These are phyloP conservation scores for Iris macrosiphon DNA, from an alignment of 106 monocot species.

Conservation along the genomic window DNA sequence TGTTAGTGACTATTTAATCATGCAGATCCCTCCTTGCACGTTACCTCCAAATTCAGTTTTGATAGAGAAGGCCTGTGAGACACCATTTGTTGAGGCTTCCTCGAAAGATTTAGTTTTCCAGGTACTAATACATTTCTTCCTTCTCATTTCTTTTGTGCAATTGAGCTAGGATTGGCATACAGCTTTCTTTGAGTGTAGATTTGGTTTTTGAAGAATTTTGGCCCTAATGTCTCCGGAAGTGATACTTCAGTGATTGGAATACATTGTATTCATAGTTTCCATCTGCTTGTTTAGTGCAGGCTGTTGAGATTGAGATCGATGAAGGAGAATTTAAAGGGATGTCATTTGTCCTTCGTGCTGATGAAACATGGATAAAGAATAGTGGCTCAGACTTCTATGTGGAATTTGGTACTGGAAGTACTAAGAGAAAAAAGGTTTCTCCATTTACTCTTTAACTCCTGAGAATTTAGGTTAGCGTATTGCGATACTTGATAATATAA, in stretches of 20 bases:
- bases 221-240: background rate
- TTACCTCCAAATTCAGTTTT: slow-evolving; percentile 57
- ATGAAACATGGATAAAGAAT: slow-evolving; percentile 81
- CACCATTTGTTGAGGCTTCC: slow-evolving; percentile 43
- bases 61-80: slow-evolving; percentile 64
- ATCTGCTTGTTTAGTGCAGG: slow-evolving; percentile 23
- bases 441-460: background rate
- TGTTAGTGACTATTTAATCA: background rate
- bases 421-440: slow-evolving; percentile 35
- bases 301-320: slow-evolving; percentile 69
- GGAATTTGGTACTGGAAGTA: slow-evolving; percentile 30
- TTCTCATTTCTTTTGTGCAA: background rate
- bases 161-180: background rate
- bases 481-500: background rate
- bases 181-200: background rate
- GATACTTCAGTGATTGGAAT: background rate
- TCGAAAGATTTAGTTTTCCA: slow-evolving; percentile 31
- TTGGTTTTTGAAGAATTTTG: background rate
- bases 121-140: slow-evolving; percentile 30
- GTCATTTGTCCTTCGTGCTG: slow-evolving; percentile 72
- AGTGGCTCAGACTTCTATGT: slow-evolving; percentile 79
- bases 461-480: slow-evolving; percentile 1
- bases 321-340: slow-evolving; percentile 52
- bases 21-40: slow-evolving; percentile 50
- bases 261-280: background rate